phyloP scores from a whole-genome alignment of 2,329 filamentous ascomycete species.

The Colletotrichum filicis region DNA sequence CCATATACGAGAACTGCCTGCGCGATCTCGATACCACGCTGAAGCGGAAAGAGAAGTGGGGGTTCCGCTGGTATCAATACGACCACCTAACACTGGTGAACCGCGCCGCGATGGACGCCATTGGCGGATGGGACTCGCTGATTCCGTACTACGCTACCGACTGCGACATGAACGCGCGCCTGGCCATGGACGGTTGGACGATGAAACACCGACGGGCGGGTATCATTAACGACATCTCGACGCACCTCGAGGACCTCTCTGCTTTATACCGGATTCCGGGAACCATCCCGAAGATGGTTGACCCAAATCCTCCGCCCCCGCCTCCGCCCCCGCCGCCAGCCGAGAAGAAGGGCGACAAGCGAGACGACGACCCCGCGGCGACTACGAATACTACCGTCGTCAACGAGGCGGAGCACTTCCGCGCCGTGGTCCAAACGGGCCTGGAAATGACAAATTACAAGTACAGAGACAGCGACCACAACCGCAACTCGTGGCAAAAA shows the following conservation, averaged over 20 bases:
- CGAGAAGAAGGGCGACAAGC: background rate
- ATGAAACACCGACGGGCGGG: slow-evolving; percentile 51
- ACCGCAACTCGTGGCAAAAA: slow-evolving; percentile 64
- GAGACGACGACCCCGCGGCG: background rate
- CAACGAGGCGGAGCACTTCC: no score
- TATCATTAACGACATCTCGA: slow-evolving; percentile 57
- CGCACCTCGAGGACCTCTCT: slow-evolving; percentile 56
- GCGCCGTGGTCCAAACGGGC: slow-evolving; percentile 40
- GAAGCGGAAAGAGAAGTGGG: slow-evolving; percentile 55
- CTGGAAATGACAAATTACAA: slow-evolving; percentile 55
- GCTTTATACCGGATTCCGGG: slow-evolving; percentile 56
- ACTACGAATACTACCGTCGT: background rate
- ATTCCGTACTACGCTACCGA: slow-evolving; percentile 70
- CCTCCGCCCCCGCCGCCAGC: slow-evolving; percentile 41
- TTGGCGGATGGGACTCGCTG: slow-evolving; percentile 67
- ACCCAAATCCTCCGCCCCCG: slow-evolving; percentile 49
- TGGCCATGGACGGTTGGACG: slow-evolving; percentile 58
- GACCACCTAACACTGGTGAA: slow-evolving; percentile 69
- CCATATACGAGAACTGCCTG: slow-evolving; percentile 53
- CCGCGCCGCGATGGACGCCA: slow-evolving; percentile 58
- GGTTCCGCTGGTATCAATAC: slow-evolving; percentile 66
- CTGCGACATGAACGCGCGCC: slow-evolving; percentile 64
- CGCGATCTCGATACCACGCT: slow-evolving; percentile 47
- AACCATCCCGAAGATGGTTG: slow-evolving; percentile 47
- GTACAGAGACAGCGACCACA: slow-evolving; percentile 47